A percentile compares a stretch with the other conserved stretches of the same genome.
Evolutionary conservation across 768 basidiomycete species (phyloP).

Genomic region (Pleurotus sapidus): DNA sequence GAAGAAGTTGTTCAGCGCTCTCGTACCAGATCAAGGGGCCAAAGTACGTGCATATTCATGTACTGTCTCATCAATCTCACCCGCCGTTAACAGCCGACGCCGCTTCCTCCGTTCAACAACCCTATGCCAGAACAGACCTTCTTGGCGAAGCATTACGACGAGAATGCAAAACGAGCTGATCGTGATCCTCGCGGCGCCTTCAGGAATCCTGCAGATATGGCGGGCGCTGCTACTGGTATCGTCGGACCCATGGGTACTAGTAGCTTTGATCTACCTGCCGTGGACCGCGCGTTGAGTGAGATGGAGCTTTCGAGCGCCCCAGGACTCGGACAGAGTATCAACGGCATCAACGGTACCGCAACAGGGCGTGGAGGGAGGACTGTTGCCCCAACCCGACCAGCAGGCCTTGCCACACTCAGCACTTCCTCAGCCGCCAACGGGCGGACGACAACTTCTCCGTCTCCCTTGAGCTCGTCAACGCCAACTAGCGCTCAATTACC

Average conservation of each 20-base stretch:
- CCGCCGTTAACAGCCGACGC: slow-evolving; percentile 43
- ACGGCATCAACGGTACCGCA: slow-evolving; percentile 18
- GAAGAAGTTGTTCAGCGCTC: slow-evolving; percentile 59
- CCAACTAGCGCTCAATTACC: slow-evolving; percentile 50
- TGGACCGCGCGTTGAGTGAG: slow-evolving; percentile 83
- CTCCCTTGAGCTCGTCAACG: slow-evolving; percentile 33
- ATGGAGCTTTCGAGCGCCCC: slow-evolving; percentile 60
- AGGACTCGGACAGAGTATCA: slow-evolving; percentile 31
- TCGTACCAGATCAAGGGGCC: slow-evolving; percentile 74
- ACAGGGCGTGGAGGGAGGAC: slow-evolving; percentile 20
- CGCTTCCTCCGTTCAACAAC: slow-evolving; percentile 73
- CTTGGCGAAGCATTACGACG: slow-evolving; percentile 88
- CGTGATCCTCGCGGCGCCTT: slow-evolving; percentile 88
- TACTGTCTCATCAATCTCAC: not conserved
- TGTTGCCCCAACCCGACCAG: slow-evolving; percentile 28
- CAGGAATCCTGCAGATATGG: slow-evolving; percentile 67
- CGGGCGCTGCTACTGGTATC: slow-evolving; percentile 63
- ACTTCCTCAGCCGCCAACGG: slow-evolving; percentile 26
- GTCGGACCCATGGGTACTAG: slow-evolving; percentile 92
- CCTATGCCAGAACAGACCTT: slow-evolving; percentile 89
- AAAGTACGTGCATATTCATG: slow-evolving; percentile 48
- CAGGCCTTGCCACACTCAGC: slow-evolving; percentile 37
- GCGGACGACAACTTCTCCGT: slow-evolving; percentile 35
- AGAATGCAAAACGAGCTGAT: slow-evolving; percentile 86
- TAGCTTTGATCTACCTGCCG: slow-evolving; percentile 81